Evolutionary conservation across 352 stramenopile genomes (phyloP), one percentile per base, ranked within the genome.

Genomic region (Aphanomyces stellatus): DNA sequence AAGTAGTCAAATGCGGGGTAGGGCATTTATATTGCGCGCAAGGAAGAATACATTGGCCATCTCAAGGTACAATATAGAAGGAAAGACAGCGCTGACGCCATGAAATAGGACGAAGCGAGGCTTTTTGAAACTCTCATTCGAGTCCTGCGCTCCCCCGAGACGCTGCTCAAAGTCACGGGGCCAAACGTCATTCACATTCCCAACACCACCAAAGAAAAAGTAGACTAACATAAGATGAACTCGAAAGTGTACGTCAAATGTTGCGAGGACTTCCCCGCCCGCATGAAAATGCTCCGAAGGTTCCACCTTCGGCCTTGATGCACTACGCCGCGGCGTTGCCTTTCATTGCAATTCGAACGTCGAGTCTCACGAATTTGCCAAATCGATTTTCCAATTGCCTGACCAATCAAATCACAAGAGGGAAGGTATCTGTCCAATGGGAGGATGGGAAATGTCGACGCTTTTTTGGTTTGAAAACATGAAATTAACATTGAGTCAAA

Each of bases 121-220:
- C 87, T 95, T 51, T 95, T 95, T 64, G 87, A 95, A 72, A 94
- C 85, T 30, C 76, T 95, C 40, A 77, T 95, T 42, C 83, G 87
- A 30, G 82, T 95, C 10, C 60, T 95, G 56, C 79, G 87, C 17
- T 95, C 87, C 3, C 87, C 87, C 0, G 87, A 95, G 70, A 93
- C 85, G 40, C 64, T 95, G 28, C 70, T 84, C 57, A 93, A 94
- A 69, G 85, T 95, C 62, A 93, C 87, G 19, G 87, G 87, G 7
- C 82, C 72, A 6, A 93, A 91, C 62, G 72, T 94, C 34, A 93
- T 95, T 53, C 84, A 95, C 74, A 93, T 95, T 53, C 87, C 85
- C 2, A 80, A 76, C 11, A n/a, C n/a, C n/a, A 76, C 84, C 4
- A 95, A 93, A 59, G 80, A 90, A 65, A 95, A 95, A 59, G 74